Evolutionary conservation across 306 rosid genomes (phyloP), one percentile per base, ranked within the genome.

Genomic region (Hippophae tibetana): DNA sequence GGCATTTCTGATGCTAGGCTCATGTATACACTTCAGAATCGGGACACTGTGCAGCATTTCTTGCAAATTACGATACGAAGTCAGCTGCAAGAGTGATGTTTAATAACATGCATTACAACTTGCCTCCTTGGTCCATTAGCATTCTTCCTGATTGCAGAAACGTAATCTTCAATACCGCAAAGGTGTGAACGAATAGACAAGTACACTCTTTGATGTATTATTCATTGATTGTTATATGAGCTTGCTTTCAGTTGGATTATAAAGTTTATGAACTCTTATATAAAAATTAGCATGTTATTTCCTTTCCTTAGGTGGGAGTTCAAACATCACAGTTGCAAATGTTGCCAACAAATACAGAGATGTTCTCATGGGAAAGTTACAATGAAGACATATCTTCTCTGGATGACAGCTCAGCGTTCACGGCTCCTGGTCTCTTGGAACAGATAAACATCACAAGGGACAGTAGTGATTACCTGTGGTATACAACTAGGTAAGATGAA

Each of bases 121-220:
- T 93, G 61, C 99, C 97, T 73, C 99, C 99, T 58, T 93, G 99
- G 99, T 93, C 99, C 59, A 67, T 88, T 80, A 89, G 99, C 69
- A 74, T 93, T 74, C 97, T 93, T 67, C 97, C 97, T 5, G 99
- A 88, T 76, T 93, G 99, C 67, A 73, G 94, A 79, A 93, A 93
- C 52, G 95, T 67, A 54, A 90, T 89, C 61, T 88, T 86, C 57
- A 93, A 93, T 58, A 93, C 99, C 13, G 99, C 99, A 10, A 93
- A 93, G 84, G 99, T 93, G 74, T 42, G 74, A 11, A 53, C 42
- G 13, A 12, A 9, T 31, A 31, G 38, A 57, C 65, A 46, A 13
- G 12, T n/a, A 18, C 49, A 18, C 49, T 56, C 52, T 72, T 54
- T 61, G 50, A 52, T 58, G 13, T 5, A 43, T 42, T 7, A 61